Evolutionary conservation across 192 early-diverging fungal genomes (phyloP).

Genomic region (Endogone sp.): DNA sequence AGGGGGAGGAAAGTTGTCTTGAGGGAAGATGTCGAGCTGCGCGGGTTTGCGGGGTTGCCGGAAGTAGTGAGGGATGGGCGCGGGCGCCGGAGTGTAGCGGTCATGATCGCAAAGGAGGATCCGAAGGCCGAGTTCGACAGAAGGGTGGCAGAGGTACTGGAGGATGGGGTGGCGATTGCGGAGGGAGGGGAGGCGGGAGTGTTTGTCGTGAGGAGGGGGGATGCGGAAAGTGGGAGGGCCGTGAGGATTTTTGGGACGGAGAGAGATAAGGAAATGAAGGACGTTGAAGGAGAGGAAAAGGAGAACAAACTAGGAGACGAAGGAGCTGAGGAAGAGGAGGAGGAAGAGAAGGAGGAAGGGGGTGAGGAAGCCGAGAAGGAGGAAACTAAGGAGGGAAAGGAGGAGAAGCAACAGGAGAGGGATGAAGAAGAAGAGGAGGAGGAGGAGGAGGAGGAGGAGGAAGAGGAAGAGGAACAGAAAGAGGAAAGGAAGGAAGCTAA

Average conservation of each 20-base stretch:
- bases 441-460: no score
- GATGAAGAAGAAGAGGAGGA: no score
- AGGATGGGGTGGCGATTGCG: background rate
- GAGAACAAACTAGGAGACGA: no score
- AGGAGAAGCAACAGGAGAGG: background rate
- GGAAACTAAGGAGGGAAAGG: background rate
- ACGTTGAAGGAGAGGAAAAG: no score
- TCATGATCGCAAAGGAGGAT: background rate
- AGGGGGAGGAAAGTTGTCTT: background rate
- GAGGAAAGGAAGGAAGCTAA: background rate
- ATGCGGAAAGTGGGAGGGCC: background rate
- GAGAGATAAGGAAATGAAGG: no score
- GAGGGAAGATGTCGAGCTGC: background rate
- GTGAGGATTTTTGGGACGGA: background rate
- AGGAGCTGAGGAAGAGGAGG: no score
- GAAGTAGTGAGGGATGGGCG: background rate
- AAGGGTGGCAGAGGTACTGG: background rate
- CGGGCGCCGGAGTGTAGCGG: background rate
- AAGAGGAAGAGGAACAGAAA: background rate
- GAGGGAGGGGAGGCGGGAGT: background rate
- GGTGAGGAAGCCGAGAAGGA: background rate
- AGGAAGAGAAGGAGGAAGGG: no score
- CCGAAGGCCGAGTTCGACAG: background rate
- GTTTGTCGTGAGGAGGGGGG: background rate
- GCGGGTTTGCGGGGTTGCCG: background rate